Base-by-base conservation (phyloP, 73 alveolate genomes). In the Paramecium tetraurelia region DNA sequence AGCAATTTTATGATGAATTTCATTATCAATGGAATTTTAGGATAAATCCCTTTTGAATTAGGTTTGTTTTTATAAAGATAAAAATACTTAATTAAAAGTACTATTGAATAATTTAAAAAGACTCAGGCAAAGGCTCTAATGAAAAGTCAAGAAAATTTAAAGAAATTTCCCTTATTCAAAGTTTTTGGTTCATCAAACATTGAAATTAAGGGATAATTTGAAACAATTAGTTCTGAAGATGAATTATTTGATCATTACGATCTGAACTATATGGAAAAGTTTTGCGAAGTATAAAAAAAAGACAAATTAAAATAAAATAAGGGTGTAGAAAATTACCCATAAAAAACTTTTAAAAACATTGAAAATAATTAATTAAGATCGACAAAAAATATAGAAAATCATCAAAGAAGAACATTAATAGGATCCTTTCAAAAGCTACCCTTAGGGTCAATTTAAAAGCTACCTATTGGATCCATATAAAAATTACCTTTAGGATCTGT, bases 31-130 rank as follows among this genome's bases (percentile, higher is more conserved):
- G 87, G 87, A 36, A 44, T 75, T 14, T 75, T 75, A 16, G 59
- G 87, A 21, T 21, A 75, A 14, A 36, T 40, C 18, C 87, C 87
- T n/a, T 33, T 31, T 75, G 59, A 36, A 33, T 36, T 75, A 36
- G 63, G 33, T 3, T 75, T 75, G n/a, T 31, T 40, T 21, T 31
- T 75, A 31, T 10, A 40, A 36, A 75, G 87, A 36, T 40, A 75
- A 36, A 75, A 75, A 18, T 75, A 75, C n/a, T 21, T 75, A 33
- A 33, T 75, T 4, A 75, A 75, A 75, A 36, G 59, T 75, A 75
- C 87, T 75, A 36, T 36, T 75, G 87, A 75, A 75, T 36, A 75
- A 75, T 75, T 75, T 75, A 8, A 29, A 24, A 75, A 75, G n/a
- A 14, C 68, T 33, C 7, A 33, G 29, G 58, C 87, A 0, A 53